phyloP scores from a whole-genome alignment of 1,139 yeast species.

The Scheffersomyces titani region DNA sequence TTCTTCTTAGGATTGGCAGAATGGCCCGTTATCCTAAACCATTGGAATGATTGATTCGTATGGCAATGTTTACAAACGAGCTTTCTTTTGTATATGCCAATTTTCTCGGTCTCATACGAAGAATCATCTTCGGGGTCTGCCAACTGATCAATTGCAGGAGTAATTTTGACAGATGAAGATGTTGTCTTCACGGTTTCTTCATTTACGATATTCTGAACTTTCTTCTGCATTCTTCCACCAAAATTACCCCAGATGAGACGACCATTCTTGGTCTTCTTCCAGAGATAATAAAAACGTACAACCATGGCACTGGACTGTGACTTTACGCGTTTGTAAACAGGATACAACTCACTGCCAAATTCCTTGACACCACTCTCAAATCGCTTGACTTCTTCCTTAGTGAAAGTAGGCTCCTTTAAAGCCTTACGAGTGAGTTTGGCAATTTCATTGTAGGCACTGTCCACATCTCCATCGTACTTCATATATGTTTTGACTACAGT shows the following conservation, averaged over 20 bases:
- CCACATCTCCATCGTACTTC: slow-evolving; percentile 51
- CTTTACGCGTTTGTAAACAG: slow-evolving; percentile 67
- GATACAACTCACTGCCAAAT: slow-evolving; percentile 79
- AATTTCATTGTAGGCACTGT: slow-evolving; percentile 42
- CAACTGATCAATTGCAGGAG: slow-evolving; percentile 30
- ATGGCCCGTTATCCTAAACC: slow-evolving; percentile 75
- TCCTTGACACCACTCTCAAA: slow-evolving; percentile 78
- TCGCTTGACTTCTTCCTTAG: slow-evolving; percentile 57
- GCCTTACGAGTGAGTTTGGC: slow-evolving; percentile 53
- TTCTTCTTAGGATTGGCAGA: slow-evolving; percentile 26
- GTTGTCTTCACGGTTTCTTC: slow-evolving; percentile 20
- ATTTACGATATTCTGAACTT: slow-evolving; percentile 37
- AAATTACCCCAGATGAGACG: slow-evolving; percentile 79
- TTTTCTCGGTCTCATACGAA: slow-evolving; percentile 58
- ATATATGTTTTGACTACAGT: slow-evolving; percentile 59
- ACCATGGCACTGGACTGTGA: slow-evolving; percentile 74
- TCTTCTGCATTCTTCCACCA: slow-evolving; percentile 68
- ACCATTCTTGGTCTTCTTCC: slow-evolving; percentile 88
- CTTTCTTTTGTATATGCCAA: slow-evolving; percentile 30
- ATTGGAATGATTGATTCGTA: slow-evolving; percentile 53
- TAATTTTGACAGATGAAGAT: slow-evolving; percentile 17
- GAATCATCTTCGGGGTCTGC: slow-evolving; percentile 76
- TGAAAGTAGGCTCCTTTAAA: slow-evolving; percentile 75
- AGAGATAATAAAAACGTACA: slow-evolving; percentile 81
- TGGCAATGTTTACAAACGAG: slow-evolving; percentile 69